These are phyloP conservation scores for Platanthera zijinensis DNA, from an alignment of 106 monocot species.

Conservation along the genomic window DNA sequence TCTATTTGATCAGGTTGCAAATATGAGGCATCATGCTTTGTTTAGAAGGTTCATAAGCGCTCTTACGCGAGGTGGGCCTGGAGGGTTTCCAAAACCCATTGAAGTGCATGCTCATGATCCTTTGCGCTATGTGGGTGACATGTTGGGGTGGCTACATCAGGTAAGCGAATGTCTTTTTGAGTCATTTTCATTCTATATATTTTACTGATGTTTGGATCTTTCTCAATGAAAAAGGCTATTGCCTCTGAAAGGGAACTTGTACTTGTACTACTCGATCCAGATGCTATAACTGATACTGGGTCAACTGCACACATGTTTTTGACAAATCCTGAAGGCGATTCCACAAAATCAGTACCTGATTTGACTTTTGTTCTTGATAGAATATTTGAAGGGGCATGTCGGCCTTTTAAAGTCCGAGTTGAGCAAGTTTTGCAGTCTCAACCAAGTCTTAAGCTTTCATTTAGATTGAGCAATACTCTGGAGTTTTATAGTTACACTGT, in stretches of 20 bases:
- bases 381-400: conserved; percentile 97
- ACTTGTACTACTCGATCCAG: conserved; percentile 66
- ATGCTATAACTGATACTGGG: conserved; percentile 64
- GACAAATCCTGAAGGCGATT: conserved; percentile 42
- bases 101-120: conserved; percentile 99
- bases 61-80: conserved; percentile 95
- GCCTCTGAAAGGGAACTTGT: conserved; percentile 98
- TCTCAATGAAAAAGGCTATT: conserved; percentile 45
- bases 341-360: conserved; percentile 45
- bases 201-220: conserved; percentile 10
- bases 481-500: conserved; percentile 92
- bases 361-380: conserved; percentile 83
- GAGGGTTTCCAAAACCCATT: conserved; percentile 91
- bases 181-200: background rate
- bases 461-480: conserved; percentile 80
- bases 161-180: conserved; percentile 21
- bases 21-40: conserved; percentile 98
- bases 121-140: conserved; percentile 96
- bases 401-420: conserved; percentile 97
- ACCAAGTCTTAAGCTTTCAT: conserved; percentile 76
- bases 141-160: conserved; percentile 99
- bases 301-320: conserved; percentile 25
- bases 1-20: conserved; percentile 59
- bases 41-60: conserved; percentile 98
- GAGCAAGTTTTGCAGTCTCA: conserved; percentile 99